These are phyloP conservation scores for Gymnopilus junonius DNA, from an alignment of 768 basidiomycete genomes.

Conservation along the genomic window DNA sequence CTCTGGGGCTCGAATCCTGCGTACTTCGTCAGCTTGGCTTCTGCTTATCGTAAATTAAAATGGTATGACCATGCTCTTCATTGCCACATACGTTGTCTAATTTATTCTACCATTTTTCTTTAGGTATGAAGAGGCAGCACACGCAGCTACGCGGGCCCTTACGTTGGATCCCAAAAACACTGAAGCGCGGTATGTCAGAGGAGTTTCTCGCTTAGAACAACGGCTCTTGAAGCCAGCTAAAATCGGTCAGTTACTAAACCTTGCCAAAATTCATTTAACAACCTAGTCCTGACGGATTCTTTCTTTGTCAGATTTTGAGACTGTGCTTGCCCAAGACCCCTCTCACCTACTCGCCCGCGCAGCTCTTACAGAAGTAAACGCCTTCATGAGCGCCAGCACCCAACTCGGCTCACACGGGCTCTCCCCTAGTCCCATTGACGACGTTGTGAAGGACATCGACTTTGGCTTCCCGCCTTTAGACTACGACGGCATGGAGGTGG, in stretches of 20 bases:
- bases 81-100: background rate
- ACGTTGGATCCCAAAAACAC: conserved; percentile 39
- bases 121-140: conserved; percentile 43
- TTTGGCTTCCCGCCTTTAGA: conserved; percentile 38
- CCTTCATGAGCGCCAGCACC: conserved; percentile 22
- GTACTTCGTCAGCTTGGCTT: conserved; percentile 39
- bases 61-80: conserved; percentile 24
- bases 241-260: conserved; percentile 26
- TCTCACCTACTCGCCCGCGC: conserved; percentile 29
- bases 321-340: conserved; percentile 36
- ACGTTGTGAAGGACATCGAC: conserved; percentile 28
- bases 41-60: conserved; percentile 38
- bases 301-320: conserved; percentile 36
- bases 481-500: conserved; percentile 40
- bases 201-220: conserved; percentile 42
- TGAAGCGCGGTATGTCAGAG: conserved; percentile 47
- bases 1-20: conserved; percentile 36
- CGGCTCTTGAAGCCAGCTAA: conserved; percentile 33
- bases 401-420: conserved; percentile 20
- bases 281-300: background rate
- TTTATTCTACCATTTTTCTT: background rate
- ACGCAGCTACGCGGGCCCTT: conserved; percentile 40
- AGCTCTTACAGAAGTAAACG: conserved; percentile 29
- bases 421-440: conserved; percentile 18
- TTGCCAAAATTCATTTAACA: background rate